Percentiles rank a stretch among this genome's conserved stretches.
phyloP scores from a whole-genome alignment of 2,329 filamentous ascomycete species.

The Pseudocercospora cruenta region DNA sequence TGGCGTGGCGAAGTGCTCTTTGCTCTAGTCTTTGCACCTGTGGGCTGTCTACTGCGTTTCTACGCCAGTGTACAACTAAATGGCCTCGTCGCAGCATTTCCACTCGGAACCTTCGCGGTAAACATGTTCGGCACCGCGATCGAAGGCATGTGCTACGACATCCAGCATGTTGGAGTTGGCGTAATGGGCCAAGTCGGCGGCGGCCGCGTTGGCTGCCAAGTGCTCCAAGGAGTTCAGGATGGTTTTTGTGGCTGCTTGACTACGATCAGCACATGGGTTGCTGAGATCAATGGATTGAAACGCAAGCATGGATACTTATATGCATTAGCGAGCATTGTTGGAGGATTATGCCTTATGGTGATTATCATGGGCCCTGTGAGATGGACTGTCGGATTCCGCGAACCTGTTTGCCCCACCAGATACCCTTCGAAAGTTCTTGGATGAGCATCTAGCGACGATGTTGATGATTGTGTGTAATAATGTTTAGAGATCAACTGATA shows the following conservation, averaged over 20 bases:
- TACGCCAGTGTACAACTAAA: constrained; percentile 76
- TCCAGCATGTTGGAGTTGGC: constrained; percentile 64
- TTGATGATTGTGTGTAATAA: not conserved
- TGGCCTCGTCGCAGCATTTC: constrained; percentile 66
- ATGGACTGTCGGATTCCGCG: constrained; percentile 62
- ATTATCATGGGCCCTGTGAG: constrained; percentile 74
- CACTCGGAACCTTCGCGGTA: constrained; percentile 80
- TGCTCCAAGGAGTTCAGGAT: constrained; percentile 53
- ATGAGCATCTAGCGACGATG: constrained; percentile 12
- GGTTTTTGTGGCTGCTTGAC: constrained; percentile 55
- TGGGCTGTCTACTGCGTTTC: constrained; percentile 76
- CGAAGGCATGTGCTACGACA: constrained; percentile 75
- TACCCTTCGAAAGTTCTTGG: constrained; percentile 36
- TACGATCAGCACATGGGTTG: constrained; percentile 54
- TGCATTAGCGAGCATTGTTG: constrained; percentile 62
- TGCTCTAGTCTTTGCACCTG: constrained; percentile 77
- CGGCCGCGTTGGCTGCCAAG: constrained; percentile 47
- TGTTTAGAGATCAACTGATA: not conserved
- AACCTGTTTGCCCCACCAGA: constrained; percentile 42
- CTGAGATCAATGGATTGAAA: constrained; percentile 46
- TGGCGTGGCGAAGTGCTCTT: constrained; percentile 81
- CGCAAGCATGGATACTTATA: constrained; percentile 69
- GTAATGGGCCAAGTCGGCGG: constrained; percentile 46
- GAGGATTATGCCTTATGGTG: constrained; percentile 63
- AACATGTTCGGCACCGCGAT: constrained; percentile 79